Base-by-base conservation (phyloP, 2,329 filamentous ascomycete genomes). In the Pestalotiopsis sp. region DNA sequence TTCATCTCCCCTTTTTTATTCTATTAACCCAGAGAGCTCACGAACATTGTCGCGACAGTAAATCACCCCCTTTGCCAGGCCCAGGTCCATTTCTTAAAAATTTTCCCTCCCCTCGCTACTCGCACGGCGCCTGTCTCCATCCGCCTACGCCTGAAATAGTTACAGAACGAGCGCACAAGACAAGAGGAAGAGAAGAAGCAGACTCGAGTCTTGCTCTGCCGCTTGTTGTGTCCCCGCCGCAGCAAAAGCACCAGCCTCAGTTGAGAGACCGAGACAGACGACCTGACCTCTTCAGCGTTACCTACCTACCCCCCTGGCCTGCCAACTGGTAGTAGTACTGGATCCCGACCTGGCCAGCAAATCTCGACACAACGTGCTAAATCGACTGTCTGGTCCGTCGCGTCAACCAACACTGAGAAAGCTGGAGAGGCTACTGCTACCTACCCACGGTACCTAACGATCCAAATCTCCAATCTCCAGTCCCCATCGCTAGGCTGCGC, bases 401-500 rank as follows among this genome's bases (percentile, higher is more conserved):
- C 45, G 45, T 52, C 45, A 52, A n/a, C 45, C 17, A 52, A 20
- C 17, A 52, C 7, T 20, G 17, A 52, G 20, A 52, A 52, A 52
- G 45, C 45, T 52, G 45, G 45, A 52, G 45, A 20, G 17, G 45
- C 20, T n/a, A 52, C 45, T 52, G 20, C 45, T 52, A 52, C 31
- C 45, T 52, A 52, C 31, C 45, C 45, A 52, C 45, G 45, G 45
- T 52, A 52, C 45, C 45, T 52, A 52, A 52, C 61, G 61, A 49
- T 52, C 45, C 61, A 64, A 64, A 64, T 64, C 61, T 64, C 61
- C 61, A 64, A 52, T 45, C 66, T 62, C 59, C 66, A 64, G 45
- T 63, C 66, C 61, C 61, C 57, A 64, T 56, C 61, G 62, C 61
- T 65, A 59, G 67, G 62, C 63, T 67, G 68, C 65, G 65, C 68